Conservation (phyloP, 2,329 filamentous ascomycete genomes). For the Colletotrichum tamarilloi region DNA sequence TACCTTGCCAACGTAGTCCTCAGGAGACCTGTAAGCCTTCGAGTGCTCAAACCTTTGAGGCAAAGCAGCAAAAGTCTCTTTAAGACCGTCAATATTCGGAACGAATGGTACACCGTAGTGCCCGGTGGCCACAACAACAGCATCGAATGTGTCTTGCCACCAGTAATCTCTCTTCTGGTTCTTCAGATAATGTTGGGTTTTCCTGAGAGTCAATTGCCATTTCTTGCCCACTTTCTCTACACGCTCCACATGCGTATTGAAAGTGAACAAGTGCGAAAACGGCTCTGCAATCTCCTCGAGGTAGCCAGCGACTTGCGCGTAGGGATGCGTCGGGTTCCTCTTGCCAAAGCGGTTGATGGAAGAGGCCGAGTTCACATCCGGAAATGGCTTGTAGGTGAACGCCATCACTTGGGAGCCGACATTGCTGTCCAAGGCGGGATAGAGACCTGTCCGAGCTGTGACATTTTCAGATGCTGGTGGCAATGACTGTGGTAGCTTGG, state of each 20-base stretch:
- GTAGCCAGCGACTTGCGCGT: slow-evolving; percentile 48
- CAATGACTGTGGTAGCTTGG: slow-evolving; percentile 50
- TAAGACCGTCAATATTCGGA: slow-evolving; percentile 52
- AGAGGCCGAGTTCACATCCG: slow-evolving; percentile 49
- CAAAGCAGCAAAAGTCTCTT: slow-evolving; percentile 48
- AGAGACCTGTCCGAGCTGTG: slow-evolving; percentile 46
- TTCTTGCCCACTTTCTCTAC: slow-evolving; percentile 56
- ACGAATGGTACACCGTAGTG: slow-evolving; percentile 54
- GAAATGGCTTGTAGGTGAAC: slow-evolving; percentile 63
- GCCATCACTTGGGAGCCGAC: slow-evolving; percentile 66
- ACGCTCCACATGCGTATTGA: slow-evolving; percentile 68
- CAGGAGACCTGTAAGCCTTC: slow-evolving; percentile 49
- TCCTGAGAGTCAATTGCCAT: slow-evolving; percentile 62
- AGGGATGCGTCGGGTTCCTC: slow-evolving; percentile 65
- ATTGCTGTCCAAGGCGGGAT: slow-evolving; percentile 66
- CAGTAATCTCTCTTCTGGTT: slow-evolving; percentile 50
- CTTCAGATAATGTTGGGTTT: slow-evolving; percentile 51
- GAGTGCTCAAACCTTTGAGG: slow-evolving; percentile 52
- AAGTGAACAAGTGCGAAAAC: slow-evolving; percentile 56
- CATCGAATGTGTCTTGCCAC: slow-evolving; percentile 54
- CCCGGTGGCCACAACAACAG: slow-evolving; percentile 53
- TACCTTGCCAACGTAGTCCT: slow-evolving; percentile 38
- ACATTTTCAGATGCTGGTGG: slow-evolving; percentile 47
- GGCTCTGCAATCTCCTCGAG: slow-evolving; percentile 64
- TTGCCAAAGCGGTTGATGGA: slow-evolving; percentile 51